A percentile compares a stretch with the other conserved stretches of the same genome.
phyloP scores from a whole-genome alignment of 805 yeast species.

The Candida michaelii region DNA sequence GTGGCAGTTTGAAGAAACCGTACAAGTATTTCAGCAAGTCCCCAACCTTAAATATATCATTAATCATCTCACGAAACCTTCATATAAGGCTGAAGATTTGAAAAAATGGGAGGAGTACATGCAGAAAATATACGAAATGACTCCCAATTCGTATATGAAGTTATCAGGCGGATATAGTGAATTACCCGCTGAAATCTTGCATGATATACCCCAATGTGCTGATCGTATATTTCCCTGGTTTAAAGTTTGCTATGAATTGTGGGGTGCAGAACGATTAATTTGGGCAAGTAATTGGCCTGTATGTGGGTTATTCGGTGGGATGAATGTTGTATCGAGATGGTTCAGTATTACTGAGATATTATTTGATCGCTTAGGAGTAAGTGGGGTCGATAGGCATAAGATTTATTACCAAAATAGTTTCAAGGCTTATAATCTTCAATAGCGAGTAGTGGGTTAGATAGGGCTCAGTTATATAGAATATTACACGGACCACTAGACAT shows the following conservation, averaged over 20 bases:
- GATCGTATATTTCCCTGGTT: conserved; percentile 32
- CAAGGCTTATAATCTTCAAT: conserved; percentile 9
- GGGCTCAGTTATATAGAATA: not conserved
- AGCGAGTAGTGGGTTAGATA: not conserved
- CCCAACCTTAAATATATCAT: conserved; percentile 31
- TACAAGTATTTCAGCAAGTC: conserved; percentile 23
- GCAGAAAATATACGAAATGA: conserved; percentile 17
- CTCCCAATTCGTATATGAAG: conserved; percentile 31
- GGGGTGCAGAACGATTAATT: conserved; percentile 29
- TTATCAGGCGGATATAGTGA: conserved; percentile 45
- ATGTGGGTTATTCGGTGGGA: conserved; percentile 22
- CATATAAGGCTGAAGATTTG: conserved; percentile 17
- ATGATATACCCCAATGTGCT: conserved; percentile 16
- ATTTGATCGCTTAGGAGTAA: conserved; percentile 14
- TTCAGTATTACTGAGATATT: conserved; percentile 18
- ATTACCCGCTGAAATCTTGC: conserved; percentile 20
- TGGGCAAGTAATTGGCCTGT: conserved; percentile 52
- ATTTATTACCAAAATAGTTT: conserved; percentile 19
- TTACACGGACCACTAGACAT: too few relatives aligned
- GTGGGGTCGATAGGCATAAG: conserved; percentile 14
- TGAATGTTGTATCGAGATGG: conserved; percentile 23
- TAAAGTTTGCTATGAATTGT: conserved; percentile 25
- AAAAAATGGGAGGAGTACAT: conserved; percentile 22
- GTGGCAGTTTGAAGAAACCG: conserved; percentile 42
- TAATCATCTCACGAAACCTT: conserved; percentile 46